phyloP scores from a whole-genome alignment of 2,329 filamentous ascomycete genomes.

The Ustilaginoidea virens region DNA sequence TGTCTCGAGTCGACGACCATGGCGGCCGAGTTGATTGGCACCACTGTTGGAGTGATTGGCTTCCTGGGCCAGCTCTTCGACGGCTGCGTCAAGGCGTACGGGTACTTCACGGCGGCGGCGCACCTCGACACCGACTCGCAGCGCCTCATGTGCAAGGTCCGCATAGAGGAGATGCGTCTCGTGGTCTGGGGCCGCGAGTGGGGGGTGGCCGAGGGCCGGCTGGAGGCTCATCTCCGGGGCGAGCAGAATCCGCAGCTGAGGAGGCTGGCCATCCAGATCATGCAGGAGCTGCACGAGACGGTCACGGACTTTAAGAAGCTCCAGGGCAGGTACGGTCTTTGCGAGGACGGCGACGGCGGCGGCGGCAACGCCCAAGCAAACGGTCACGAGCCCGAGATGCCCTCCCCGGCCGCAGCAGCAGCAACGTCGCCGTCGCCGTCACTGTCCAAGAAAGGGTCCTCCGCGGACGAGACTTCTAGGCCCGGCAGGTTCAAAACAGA shows the following conservation, averaged over 20 bases:
- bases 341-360: conserved; percentile 12
- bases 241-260: conserved; percentile 22
- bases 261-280: conserved; percentile 23
- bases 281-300: conserved; percentile 25
- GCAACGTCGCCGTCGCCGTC: conserved; percentile 10
- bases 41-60: conserved; percentile 27
- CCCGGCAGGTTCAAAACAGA: conserved; percentile 8
- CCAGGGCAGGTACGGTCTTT: conserved; percentile 25
- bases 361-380: too few species aligned
- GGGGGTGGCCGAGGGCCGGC: conserved; percentile 28
- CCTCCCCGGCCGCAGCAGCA: too few species aligned
- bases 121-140: conserved; percentile 27
- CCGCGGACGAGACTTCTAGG: conserved; percentile 9
- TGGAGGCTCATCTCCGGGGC: conserved; percentile 25
- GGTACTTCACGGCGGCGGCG: conserved; percentile 25
- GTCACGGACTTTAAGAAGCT: conserved; percentile 28
- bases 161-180: conserved; percentile 33
- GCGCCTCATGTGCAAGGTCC: conserved; percentile 29
- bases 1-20: too few species aligned
- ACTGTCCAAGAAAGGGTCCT: conserved; percentile 8
- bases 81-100: conserved; percentile 29
- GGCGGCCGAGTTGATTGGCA: too few species aligned
- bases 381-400: too few species aligned
- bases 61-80: conserved; percentile 30
- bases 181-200: conserved; percentile 31